Percentiles rank a stretch among this genome's conserved stretches.
Conservation (phyloP, 2,329 filamentous ascomycete species). For the Chaetomiaceae sp. region DNA sequence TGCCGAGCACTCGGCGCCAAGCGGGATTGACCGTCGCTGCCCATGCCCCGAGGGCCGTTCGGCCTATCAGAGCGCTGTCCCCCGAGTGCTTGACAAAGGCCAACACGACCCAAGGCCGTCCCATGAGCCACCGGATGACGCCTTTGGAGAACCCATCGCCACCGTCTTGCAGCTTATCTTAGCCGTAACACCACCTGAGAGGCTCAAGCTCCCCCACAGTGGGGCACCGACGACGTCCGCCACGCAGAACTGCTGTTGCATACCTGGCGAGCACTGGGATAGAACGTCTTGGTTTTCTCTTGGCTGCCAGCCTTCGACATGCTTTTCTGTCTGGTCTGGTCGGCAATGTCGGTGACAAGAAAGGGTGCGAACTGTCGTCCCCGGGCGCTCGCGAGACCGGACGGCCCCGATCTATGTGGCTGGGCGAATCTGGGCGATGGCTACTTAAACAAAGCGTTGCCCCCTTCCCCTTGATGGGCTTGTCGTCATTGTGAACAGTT, state of each 20-base stretch:
- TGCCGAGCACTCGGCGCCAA: conserved; percentile 24
- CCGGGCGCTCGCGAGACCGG: too few relatives aligned
- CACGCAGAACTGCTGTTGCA: conserved; percentile 9
- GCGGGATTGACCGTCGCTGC: conserved; percentile 19
- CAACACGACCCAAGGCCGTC: not conserved
- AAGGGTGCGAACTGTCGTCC: not conserved
- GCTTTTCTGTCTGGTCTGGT: not conserved
- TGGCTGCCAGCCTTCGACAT: conserved; percentile 15
- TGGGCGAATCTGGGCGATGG: not conserved
- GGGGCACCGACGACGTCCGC: conserved; percentile 13
- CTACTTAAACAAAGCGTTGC: conserved; percentile 16
- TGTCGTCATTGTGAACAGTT: conserved; percentile 6
- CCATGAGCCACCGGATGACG: conserved; percentile 15
- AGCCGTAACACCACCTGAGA: conserved; percentile 4
- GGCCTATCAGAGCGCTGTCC: conserved; percentile 20
- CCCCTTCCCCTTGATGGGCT: not conserved
- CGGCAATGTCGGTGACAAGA: conserved; percentile 17
- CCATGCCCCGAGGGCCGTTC: conserved; percentile 7
- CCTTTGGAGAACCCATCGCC: conserved; percentile 15
- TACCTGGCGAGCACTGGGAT: conserved; percentile 16
- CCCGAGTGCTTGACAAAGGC: not conserved
- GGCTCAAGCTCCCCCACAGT: conserved; percentile 10
- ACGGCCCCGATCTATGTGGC: too few relatives aligned
- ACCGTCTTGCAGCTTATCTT: conserved; percentile 20
- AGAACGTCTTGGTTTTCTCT: conserved; percentile 22